Base-by-base conservation (phyloP, 73 alveolate genomes). In the Paraurostyla sp. region DNA sequence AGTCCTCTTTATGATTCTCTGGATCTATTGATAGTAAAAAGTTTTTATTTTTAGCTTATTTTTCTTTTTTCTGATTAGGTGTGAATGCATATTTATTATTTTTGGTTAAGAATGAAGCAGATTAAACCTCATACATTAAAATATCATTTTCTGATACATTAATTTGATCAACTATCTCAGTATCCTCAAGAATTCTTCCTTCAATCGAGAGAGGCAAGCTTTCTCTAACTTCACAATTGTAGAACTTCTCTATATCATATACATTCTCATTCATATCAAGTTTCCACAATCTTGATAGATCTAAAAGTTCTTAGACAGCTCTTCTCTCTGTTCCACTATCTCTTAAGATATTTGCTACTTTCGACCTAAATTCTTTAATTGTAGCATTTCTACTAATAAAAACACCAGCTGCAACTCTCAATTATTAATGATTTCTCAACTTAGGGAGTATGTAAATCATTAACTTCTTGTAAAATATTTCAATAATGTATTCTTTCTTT, bases 361-460 rank as follows among this genome's bases (percentile, higher is more conserved):
- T 78, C 50, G 4, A 13, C 23, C 69, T 46, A 11, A 78, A 78
- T 15, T 78, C 89, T 29, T 9, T 20, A 7, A 78, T 43, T 27
- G 76, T 25, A 30, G 76, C 78, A 18, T 16, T 6, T 29, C 89
- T 46, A 30, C 43, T n/a, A 20, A 78, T 52, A 27, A 20, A 78
- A 0, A 78, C 36, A 4, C 68, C 76, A 2, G 80, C 60, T 18
- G 89, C 75, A 27, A 1, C 11, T 54, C 40, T 78, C 32, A 78
- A 54, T 13, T 40, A 50, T 41, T 43, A 54, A 78, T 78, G 89
- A 51, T 23, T 29, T 32, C 75, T 51, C 33, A 52, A 11, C 29
- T 78, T 78, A 1, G 89, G 89, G 16, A 78, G 80, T 18, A 78
- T 78, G 42, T 78, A 78, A 41, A 78, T 40, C 52, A 23, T 0